Evolutionary conservation across 441 rosid species (phyloP).

Genomic region (Biscutella laevigata): DNA sequence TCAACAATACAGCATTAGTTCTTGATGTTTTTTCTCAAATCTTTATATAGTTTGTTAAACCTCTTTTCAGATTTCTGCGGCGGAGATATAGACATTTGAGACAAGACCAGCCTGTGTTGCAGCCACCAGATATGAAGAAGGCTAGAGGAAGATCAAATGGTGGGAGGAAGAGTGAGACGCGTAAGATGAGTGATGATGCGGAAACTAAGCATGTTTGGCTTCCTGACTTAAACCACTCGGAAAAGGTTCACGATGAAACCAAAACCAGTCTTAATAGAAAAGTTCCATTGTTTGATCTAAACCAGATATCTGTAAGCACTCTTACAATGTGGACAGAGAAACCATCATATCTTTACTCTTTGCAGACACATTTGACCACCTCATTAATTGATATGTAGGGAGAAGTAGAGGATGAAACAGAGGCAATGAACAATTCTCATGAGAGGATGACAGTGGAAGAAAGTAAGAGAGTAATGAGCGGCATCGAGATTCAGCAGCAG

Average conservation of each 20-base stretch:
- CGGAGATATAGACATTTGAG: conserved; percentile 24
- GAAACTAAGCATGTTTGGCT: conserved; percentile 16
- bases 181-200: neutral
- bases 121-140: conserved; percentile 5
- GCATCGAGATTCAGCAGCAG: conserved; percentile 17
- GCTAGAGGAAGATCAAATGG: conserved; percentile 17
- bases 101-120: no score
- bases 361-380: neutral
- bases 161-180: conserved; percentile 4
- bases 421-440: neutral
- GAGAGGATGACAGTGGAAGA: conserved; percentile 15
- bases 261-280: conserved; percentile 11
- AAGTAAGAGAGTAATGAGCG: conserved; percentile 8
- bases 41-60: neutral
- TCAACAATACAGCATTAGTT: neutral
- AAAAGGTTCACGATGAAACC: conserved; percentile 10
- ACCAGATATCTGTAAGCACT: conserved; percentile 27
- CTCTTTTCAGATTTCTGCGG: conserved; percentile 18
- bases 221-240: conserved; percentile 27
- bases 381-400: conserved; percentile 17
- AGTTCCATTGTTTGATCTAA: conserved; percentile 28
- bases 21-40: neutral
- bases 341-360: neutral
- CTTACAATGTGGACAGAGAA: neutral
- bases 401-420: conserved; percentile 25